Percentiles rank a stretch among this genome's conserved stretches.
phyloP scores from a whole-genome alignment of 768 basidiomycete genomes.

The Gymnopilus junonius region DNA sequence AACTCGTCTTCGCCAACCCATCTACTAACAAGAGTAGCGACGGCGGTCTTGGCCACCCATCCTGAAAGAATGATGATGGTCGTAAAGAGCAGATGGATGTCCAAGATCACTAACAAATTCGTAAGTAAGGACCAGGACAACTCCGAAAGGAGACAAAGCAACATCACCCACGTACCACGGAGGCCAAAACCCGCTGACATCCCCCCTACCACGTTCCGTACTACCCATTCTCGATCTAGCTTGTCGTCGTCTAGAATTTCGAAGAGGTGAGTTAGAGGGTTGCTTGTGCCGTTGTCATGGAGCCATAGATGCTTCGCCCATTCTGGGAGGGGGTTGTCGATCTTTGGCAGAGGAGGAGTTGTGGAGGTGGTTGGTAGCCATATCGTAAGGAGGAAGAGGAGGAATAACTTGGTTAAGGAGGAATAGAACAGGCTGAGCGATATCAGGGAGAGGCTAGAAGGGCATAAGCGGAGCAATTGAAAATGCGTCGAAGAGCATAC shows the following conservation, averaged over 20 bases:
- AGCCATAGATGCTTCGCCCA: slow-evolving; percentile 30
- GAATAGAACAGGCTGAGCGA: slow-evolving; percentile 84
- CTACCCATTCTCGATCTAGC: slow-evolving; percentile 82
- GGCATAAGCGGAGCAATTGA: not conserved
- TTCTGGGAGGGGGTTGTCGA: slow-evolving; percentile 26
- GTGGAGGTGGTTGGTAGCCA: slow-evolving; percentile 60
- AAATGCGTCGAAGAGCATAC: too few relatives aligned
- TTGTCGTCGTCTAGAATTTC: slow-evolving; percentile 72
- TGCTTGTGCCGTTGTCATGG: slow-evolving; percentile 30
- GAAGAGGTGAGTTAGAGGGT: slow-evolving; percentile 44
- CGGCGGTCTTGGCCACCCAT: slow-evolving; percentile 71
- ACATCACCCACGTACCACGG: slow-evolving; percentile 56
- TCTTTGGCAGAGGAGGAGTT: slow-evolving; percentile 17
- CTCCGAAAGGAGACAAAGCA: not conserved
- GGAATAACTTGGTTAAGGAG: slow-evolving; percentile 81
- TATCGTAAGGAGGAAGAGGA: slow-evolving; percentile 80
- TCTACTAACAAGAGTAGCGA: slow-evolving; percentile 61
- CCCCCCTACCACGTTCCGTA: slow-evolving; percentile 82
- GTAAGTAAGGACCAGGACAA: not conserved
- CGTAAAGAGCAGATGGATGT: slow-evolving; percentile 75
- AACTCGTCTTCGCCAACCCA: slow-evolving; percentile 69
- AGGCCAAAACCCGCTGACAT: slow-evolving; percentile 89
- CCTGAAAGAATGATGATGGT: slow-evolving; percentile 76
- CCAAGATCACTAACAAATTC: slow-evolving; percentile 68
- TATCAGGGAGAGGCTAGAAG: slow-evolving; percentile 66